Evolutionary conservation across 768 basidiomycete genomes (phyloP), one percentile per base, ranked within the genome.

Genomic region (Paxillus rubicundulus): DNA sequence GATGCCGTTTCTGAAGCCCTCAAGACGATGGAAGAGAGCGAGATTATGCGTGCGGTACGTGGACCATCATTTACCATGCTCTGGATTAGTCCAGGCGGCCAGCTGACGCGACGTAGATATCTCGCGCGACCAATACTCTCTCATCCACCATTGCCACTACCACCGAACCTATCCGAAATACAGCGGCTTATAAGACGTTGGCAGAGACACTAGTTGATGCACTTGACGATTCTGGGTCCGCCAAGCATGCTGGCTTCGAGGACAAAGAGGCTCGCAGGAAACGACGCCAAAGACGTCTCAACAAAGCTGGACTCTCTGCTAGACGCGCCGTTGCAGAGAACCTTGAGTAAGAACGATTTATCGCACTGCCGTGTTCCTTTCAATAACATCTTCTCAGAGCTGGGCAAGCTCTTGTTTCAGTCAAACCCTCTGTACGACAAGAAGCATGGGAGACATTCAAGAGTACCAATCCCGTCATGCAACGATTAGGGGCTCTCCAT

Each of bases 101-200:
- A 21, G 8, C 13, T 30, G 7, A 32, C 33, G 36, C 16, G 52
- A 10, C 44, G 18, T 41, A 95, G 92, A 87, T 98, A 53, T 87
- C 91, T 7, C 79, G 82, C 60, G 92, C 94, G 2, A 89, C 92
- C 0, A 82, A 86, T 14, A 90, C 92, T 6, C 84, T 96, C 50
- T 93, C 94, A 7, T 83, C 77, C 9, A 89, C 89, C 6, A 92
- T 95, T 44, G 86, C 86, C 43, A 84, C 86, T 41, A 89, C 92
- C 13, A 98, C 97, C 3, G 94, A 96, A 56, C 96, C 96, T n/a
- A 89, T 99, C 54, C 87, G 97, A 39, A 93, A 97, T 57, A 99
- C 96, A 2, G 86, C 82, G 13, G 92, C 96, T 0, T 99, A 99
- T 75, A 97, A 97, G 74, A 77, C 86, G 1, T 74, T 98, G 7